These are phyloP conservation scores for Diutina rugosa DNA, from an alignment of 1,139 yeast genomes.

Conservation along the genomic window DNA sequence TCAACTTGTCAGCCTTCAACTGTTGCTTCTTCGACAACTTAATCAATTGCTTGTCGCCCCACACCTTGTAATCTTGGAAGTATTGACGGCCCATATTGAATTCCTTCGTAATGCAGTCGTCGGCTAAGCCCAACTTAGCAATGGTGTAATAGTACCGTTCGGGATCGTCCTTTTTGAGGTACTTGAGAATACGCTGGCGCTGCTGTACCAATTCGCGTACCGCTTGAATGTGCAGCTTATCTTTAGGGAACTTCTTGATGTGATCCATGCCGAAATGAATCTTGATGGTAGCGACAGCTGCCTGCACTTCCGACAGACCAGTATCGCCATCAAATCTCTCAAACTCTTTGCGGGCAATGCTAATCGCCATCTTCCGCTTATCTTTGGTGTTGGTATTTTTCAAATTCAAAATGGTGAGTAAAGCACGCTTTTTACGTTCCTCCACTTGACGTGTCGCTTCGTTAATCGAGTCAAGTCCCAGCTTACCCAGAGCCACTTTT, in stretches of 20 bases:
- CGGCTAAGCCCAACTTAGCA: conserved; percentile 78
- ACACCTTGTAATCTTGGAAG: conserved; percentile 75
- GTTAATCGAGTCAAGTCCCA: conserved; percentile 28
- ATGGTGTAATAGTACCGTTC: conserved; percentile 76
- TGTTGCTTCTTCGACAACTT: conserved; percentile 8
- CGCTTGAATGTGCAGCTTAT: conserved; percentile 51
- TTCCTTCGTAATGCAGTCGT: conserved; percentile 64
- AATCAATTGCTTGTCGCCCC: conserved; percentile 47
- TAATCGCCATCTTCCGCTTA: conserved; percentile 43
- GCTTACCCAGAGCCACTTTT: conserved; percentile 25
- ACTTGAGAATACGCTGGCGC: conserved; percentile 73
- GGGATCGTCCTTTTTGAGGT: conserved; percentile 68
- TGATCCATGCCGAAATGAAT: conserved; percentile 74
- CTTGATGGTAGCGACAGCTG: conserved; percentile 75
- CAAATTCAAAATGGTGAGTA: conserved; percentile 60
- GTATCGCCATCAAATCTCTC: conserved; percentile 81
- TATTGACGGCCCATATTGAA: conserved; percentile 77
- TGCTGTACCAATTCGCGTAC: conserved; percentile 79
- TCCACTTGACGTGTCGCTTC: conserved; percentile 33
- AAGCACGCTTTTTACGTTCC: conserved; percentile 52
- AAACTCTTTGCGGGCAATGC: conserved; percentile 66
- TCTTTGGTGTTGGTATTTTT: conserved; percentile 57
- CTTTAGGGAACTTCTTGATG: conserved; percentile 61
- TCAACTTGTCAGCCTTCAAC: conserved; percentile 4
- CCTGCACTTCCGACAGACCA: conserved; percentile 92